phyloP scores from a whole-genome alignment of 306 rosid species.

The Spatholobus suberectus region DNA sequence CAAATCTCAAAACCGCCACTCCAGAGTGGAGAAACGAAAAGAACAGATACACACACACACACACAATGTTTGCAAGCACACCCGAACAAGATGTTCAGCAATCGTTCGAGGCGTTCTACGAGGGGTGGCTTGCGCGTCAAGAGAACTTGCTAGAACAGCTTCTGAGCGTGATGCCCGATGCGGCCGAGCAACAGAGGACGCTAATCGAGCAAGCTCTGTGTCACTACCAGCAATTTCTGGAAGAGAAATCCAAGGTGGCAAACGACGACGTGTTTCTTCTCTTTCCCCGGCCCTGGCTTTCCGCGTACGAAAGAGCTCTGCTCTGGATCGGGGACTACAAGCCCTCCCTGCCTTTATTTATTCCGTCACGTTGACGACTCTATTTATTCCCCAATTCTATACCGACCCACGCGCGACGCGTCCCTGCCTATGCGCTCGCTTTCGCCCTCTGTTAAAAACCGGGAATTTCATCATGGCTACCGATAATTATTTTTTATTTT shows the following conservation, averaged over 20 bases:
- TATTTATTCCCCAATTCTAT: too few relatives aligned
- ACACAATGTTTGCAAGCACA: too few relatives aligned
- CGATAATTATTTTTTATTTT: too few relatives aligned
- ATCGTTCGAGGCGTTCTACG: slow-evolving; percentile 28
- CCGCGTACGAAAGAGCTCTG: slow-evolving; percentile 41
- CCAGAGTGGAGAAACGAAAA: too few relatives aligned
- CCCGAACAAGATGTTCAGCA: too few relatives aligned
- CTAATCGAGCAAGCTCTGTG: slow-evolving; percentile 46
- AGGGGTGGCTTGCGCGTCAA: slow-evolving; percentile 36
- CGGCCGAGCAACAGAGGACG: neutral
- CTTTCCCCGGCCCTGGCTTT: slow-evolving; percentile 53
- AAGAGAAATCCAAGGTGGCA: slow-evolving; percentile 28
- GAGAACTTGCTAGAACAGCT: slow-evolving; percentile 35
- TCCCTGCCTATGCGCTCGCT: too few relatives aligned
- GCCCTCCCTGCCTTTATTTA: too few relatives aligned
- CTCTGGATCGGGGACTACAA: slow-evolving; percentile 56
- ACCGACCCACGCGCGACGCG: too few relatives aligned
- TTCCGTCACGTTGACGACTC: too few relatives aligned
- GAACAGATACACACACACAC: too few relatives aligned
- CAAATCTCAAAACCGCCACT: neutral
- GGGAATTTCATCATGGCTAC: too few relatives aligned
- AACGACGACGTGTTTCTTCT: slow-evolving; percentile 44
- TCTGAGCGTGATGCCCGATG: neutral
- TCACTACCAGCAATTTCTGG: slow-evolving; percentile 50
- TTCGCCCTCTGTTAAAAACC: too few relatives aligned